Conservation (phyloP, 129 eudicot genomes). For the Mikania micrantha region DNA sequence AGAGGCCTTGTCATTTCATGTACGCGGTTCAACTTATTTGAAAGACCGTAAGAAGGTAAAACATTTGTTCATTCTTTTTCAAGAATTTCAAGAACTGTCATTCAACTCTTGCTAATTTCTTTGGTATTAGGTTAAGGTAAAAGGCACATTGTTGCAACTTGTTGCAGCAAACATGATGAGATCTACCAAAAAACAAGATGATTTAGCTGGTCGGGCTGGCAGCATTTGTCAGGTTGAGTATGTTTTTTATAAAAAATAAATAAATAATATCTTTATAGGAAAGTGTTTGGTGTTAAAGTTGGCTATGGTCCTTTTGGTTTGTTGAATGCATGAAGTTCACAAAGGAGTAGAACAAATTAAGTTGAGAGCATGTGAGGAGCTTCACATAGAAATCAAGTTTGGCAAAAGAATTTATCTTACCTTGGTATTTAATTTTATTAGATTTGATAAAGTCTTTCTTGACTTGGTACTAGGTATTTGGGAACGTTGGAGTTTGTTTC, state of each 20-base stretch:
- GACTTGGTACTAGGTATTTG: no score
- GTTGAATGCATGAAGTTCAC: no score
- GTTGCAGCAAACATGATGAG: constrained; percentile 65
- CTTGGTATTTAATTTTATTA: no score
- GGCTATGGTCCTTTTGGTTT: no score
- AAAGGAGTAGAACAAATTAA: no score
- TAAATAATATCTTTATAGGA: not conserved
- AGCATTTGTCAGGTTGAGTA: constrained; percentile 66
- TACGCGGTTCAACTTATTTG: constrained; percentile 63
- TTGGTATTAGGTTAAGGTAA: constrained; percentile 39
- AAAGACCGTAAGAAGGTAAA: constrained; percentile 63
- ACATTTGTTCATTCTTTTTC: not conserved
- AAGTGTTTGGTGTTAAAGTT: not conserved
- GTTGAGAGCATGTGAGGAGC: no score
- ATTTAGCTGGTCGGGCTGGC: constrained; percentile 65
- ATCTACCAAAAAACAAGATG: constrained; percentile 71
- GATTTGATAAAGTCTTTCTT: no score
- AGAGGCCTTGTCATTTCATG: constrained; percentile 50
- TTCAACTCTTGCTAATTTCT: not conserved
- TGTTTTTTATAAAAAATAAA: not conserved
- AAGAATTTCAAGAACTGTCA: not conserved
- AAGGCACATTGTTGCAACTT: constrained; percentile 56
- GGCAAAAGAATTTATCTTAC: no score
- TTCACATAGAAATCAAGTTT: no score
- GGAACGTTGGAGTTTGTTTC: no score